Percentiles rank a stretch among this genome's conserved stretches.
Evolutionary conservation across 148 eudicot genomes (phyloP).

Genomic region (Silene latifolia): DNA sequence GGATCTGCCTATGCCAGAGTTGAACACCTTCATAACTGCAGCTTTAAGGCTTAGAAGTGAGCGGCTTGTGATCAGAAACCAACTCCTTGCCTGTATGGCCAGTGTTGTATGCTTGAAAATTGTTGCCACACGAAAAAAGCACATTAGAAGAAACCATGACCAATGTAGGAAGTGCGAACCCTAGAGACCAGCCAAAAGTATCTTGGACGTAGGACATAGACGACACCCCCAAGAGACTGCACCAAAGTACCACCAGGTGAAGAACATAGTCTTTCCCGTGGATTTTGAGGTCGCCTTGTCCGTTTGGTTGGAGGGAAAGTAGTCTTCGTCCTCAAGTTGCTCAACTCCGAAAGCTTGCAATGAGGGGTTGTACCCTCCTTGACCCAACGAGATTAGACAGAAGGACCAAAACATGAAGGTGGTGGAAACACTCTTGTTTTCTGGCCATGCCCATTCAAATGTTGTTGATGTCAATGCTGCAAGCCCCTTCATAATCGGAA

Average conservation of each 20-base stretch:
- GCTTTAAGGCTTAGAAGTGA: constrained; percentile 36
- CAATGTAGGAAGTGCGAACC: constrained; percentile 71
- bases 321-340: constrained; percentile 57
- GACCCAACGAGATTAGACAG: constrained; percentile 71
- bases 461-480: constrained; percentile 71
- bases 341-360: constrained; percentile 89
- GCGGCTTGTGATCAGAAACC: constrained; percentile 23
- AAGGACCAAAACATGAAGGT: constrained; percentile 62
- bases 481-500: constrained; percentile 52
- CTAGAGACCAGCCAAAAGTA: constrained; percentile 74
- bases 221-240: constrained; percentile 68
- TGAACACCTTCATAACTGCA: constrained; percentile 31
- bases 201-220: constrained; percentile 84
- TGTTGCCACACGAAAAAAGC: constrained; percentile 49
- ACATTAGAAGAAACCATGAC: constrained; percentile 53
- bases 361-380: constrained; percentile 86
- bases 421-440: constrained; percentile 35
- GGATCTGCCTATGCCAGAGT: constrained; percentile 16
- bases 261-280: constrained; percentile 54
- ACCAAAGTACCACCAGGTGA: constrained; percentile 96
- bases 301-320: constrained; percentile 35
- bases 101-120: constrained; percentile 36
- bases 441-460: constrained; percentile 42
- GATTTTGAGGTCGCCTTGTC: constrained; percentile 26
- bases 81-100: constrained; percentile 10